Conservation (phyloP, 2,329 filamentous ascomycete species). For the Apiospora malaysiana region DNA sequence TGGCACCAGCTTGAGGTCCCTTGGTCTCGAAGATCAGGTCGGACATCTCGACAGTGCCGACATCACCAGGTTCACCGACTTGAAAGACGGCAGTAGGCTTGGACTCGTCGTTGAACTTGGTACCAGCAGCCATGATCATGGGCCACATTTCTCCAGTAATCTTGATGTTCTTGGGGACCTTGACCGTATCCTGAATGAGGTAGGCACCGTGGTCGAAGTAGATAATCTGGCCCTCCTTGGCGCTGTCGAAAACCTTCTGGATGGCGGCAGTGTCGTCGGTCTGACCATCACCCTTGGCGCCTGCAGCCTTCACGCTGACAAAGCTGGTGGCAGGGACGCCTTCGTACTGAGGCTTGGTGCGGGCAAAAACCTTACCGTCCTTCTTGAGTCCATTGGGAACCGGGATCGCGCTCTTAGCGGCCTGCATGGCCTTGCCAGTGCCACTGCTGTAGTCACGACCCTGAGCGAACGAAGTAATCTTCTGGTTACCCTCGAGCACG, state of each 20-base stretch:
- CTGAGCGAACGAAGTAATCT: conserved; percentile 77
- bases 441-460: conserved; percentile 71
- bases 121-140: conserved; percentile 81
- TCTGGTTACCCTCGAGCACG: conserved; percentile 72
- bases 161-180: conserved; percentile 78
- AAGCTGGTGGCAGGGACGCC: conserved; percentile 71
- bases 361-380: conserved; percentile 76
- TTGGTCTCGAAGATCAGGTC: conserved; percentile 86
- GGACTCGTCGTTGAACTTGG: conserved; percentile 72
- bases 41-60: conserved; percentile 83
- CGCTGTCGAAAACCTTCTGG: conserved; percentile 76
- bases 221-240: conserved; percentile 67
- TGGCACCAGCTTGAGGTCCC: conserved; percentile 83
- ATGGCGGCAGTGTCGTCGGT: conserved; percentile 89
- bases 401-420: conserved; percentile 54
- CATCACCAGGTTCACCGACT: conserved; percentile 77
- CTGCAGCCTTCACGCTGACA: conserved; percentile 79
- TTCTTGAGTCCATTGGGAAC: conserved; percentile 72
- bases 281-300: conserved; percentile 85
- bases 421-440: conserved; percentile 64
- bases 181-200: conserved; percentile 71
- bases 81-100: conserved; percentile 88
- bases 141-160: conserved; percentile 94
- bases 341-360: conserved; percentile 89
- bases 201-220: conserved; percentile 81